Evolutionary conservation across 2,329 filamentous ascomycete genomes (phyloP), one percentile per base, ranked within the genome.

Genomic region (Paecilomyces variotii): DNA sequence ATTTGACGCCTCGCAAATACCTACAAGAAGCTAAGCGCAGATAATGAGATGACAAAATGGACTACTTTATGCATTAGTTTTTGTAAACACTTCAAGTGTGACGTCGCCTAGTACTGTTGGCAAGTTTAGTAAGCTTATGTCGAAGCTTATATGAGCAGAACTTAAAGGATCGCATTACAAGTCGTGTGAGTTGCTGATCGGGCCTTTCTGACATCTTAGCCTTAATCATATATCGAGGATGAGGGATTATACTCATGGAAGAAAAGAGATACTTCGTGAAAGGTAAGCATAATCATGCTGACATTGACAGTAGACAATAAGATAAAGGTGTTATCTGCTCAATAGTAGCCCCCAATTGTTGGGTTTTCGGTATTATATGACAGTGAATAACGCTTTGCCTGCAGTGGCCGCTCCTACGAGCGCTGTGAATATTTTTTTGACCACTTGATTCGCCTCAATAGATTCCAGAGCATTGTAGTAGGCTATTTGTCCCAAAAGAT

Each of bases 21-120:
- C 58, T 9, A 60, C 56, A 6, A 60, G 56, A 60, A 60, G 10
- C 58, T 45, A 24, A 60, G 55, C 12, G 56, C 58, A 25, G 57
- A 60, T 7, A 60, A 19, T 19, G 19, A 19, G 19, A 19, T 19
- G 19, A 19, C 19, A 1, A 19, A 19, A 19, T 1, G 19, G 19
- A 19, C 19, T 19, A 19, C 19, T 19, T 19, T 19, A 19, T 19
- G 19, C 19, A 19, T 19, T 19, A 19, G 19, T 19, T 19, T 1
- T 19, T 34, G 9, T 12, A 7, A 7, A 34, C 14, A 12, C 32
- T 12, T 34, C 1, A 7, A 3, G 4, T 12, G 19, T 1, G 19
- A 19, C 19, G 19, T 19, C 19, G 19, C 19, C 19, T 19, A 32
- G 30, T 32, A 10, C 4, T 32, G 10, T 32, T 2, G 7, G 7